Evolutionary conservation across 768 basidiomycete genomes (phyloP), one percentile per base, ranked within the genome.

Genomic region (Lactarius hatsudake): DNA sequence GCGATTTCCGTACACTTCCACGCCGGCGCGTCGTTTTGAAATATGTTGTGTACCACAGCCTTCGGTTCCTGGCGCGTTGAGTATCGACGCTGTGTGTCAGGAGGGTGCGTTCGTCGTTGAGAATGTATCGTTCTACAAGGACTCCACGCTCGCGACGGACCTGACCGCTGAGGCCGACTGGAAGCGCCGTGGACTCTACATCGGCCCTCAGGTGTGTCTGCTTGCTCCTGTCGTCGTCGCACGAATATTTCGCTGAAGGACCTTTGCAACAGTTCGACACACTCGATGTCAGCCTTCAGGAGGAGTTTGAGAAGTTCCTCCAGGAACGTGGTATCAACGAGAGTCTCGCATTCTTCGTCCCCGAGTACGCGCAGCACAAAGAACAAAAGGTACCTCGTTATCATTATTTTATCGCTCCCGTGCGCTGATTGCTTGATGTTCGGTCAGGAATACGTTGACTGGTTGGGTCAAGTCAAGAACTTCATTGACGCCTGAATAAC

Each of bases 261-360:
- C 13, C 1, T 63, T 23, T 13, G 12, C 23, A 57, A 20, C 77
- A 93, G 86, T 98, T 97, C 73, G 93, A 95, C 66, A 91, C 93
- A 58, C 87, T 98, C 54, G 96, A 98, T 74, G 82, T 88, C 53
- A 75, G 78, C 1, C 86, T 99, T 20, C 96, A 98, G 78, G 90
- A 94, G 71, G 91, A 93, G 76, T 94, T 98, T 75, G 93, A 96
- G 74, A 84, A 85, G 74, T 98, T 83, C 84, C 79, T 99, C 64
- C 84, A 87, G 70, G 96, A 98, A 80, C 89, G 96, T 62, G 96
- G 94, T 9, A 83, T 99, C 72, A 87, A 93, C 76, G 90, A 93
- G 73, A 79, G 74, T 43, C 81, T 96, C 54, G 96, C 95, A 0
- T 76, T 86, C 72, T 96, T 97, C 81, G 86, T 98, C 67, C 91